A percentile compares a stretch with the other conserved stretches of the same genome.
phyloP scores from a whole-genome alignment of 768 basidiomycete species.

The Gymnopilus junonius region DNA sequence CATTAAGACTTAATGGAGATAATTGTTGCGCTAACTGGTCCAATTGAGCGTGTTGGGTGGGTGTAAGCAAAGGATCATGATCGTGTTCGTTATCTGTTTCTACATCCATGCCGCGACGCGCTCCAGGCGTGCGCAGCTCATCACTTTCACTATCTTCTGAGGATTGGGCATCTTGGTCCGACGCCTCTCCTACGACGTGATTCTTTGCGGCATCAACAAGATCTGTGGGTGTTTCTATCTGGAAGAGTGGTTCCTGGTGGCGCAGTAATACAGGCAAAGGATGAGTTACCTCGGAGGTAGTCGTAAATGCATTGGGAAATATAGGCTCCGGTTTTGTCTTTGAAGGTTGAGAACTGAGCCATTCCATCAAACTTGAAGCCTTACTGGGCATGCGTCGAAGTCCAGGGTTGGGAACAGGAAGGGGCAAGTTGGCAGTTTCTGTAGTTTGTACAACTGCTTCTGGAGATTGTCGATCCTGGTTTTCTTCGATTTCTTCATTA shows the following conservation, averaged over 20 bases:
- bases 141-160: conserved; percentile 18
- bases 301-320: conserved; percentile 24
- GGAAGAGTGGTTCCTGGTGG: conserved; percentile 21
- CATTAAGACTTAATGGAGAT: conserved; percentile 28
- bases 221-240: conserved; percentile 17
- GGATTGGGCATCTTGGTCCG: not conserved
- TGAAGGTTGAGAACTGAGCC: conserved; percentile 20
- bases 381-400: conserved; percentile 15
- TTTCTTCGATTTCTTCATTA: not conserved
- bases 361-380: conserved; percentile 11
- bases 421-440: conserved; percentile 15
- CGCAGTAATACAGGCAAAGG: conserved; percentile 23
- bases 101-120: conserved; percentile 5
- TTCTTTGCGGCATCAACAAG: conserved; percentile 5
- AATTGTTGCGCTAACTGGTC: conserved; percentile 18
- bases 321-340: conserved; percentile 18
- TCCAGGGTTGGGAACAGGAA: conserved; percentile 26
- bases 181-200: not conserved
- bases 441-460: not conserved
- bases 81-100: conserved; percentile 24
- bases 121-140: conserved; percentile 21
- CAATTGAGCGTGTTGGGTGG: conserved; percentile 10
- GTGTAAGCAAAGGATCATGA: conserved; percentile 26
- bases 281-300: conserved; percentile 11
- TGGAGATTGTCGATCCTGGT: not conserved